Evolutionary conservation across 441 rosid genomes (phyloP).

Genomic region (Kokia cookei): DNA sequence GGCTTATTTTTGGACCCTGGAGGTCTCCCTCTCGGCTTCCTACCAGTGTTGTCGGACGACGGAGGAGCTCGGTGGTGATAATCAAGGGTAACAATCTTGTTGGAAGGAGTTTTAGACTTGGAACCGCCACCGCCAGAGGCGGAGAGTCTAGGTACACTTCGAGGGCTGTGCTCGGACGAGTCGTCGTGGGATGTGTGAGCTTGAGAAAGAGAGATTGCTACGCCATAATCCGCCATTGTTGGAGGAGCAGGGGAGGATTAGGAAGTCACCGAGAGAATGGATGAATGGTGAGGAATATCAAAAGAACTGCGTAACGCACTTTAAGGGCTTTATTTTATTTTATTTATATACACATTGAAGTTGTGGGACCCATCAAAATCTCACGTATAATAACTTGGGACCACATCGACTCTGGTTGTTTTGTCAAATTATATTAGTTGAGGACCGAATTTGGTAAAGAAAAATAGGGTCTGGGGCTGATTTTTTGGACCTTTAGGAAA

Average conservation of each 20-base stretch:
- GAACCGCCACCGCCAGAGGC: background rate
- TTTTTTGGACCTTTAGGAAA: too few relatives aligned
- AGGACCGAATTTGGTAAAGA: too few relatives aligned
- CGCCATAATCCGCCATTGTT: constrained; percentile 31
- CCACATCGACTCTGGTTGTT: too few relatives aligned
- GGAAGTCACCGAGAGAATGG: background rate
- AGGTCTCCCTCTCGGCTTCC: constrained; percentile 44
- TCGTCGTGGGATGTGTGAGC: constrained; percentile 19
- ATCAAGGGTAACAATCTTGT: background rate
- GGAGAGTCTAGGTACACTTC: constrained; percentile 7
- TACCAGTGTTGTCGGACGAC: background rate
- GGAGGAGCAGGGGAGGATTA: background rate
- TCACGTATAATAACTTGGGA: too few relatives aligned
- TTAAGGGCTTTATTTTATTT: background rate
- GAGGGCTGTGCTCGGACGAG: constrained; percentile 28
- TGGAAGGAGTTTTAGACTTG: background rate
- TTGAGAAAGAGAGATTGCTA: constrained; percentile 10
- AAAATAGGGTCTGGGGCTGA: too few relatives aligned
- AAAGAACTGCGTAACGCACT: background rate
- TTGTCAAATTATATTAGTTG: too few relatives aligned
- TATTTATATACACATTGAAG: background rate
- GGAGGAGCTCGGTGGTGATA: constrained; percentile 1
- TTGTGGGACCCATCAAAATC: background rate
- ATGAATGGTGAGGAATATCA: background rate
- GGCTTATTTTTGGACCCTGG: constrained; percentile 54